A percentile compares a stretch with the other conserved stretches of the same genome.
Conservation (phyloP, 2,329 filamentous ascomycete genomes). For the Xylariaceae sp. region DNA sequence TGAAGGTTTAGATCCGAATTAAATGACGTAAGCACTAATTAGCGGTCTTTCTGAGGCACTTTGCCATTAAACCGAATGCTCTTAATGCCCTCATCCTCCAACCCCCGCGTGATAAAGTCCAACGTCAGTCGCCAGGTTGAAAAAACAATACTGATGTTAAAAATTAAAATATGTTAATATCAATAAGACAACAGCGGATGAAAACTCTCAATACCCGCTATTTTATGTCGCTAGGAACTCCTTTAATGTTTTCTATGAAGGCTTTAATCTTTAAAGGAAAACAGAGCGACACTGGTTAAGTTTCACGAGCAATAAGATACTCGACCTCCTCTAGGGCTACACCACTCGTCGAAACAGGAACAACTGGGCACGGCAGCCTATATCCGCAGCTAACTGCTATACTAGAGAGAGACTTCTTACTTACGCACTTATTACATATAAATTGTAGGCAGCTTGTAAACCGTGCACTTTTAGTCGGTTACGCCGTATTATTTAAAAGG, state of each 20-base stretch:
- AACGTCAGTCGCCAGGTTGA: slow-evolving; percentile 58
- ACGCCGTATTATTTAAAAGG: slow-evolving; percentile 25
- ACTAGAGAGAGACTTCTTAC: background rate
- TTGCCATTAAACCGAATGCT: slow-evolving; percentile 56
- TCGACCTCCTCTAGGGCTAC: slow-evolving; percentile 34
- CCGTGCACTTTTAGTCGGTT: slow-evolving; percentile 10
- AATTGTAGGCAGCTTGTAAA: slow-evolving; percentile 46
- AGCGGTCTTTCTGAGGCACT: slow-evolving; percentile 50
- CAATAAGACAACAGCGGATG: background rate
- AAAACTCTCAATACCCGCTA: background rate
- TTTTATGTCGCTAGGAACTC: slow-evolving; percentile 3
- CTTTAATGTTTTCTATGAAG: slow-evolving; percentile 1
- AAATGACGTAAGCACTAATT: slow-evolving; percentile 50
- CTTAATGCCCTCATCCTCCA: slow-evolving; percentile 44
- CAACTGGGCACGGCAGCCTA: slow-evolving; percentile 32
- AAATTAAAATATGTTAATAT: background rate
- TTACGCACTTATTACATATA: slow-evolving; percentile 42
- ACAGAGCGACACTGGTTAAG: background rate
- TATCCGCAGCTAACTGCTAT: slow-evolving; percentile 35
- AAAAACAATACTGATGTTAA: slow-evolving; percentile 53
- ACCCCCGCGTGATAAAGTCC: slow-evolving; percentile 50
- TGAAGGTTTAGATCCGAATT: slow-evolving; percentile 44
- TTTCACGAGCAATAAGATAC: background rate
- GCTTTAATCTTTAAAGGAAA: slow-evolving; percentile 11
- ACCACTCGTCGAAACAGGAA: slow-evolving; percentile 36